These are phyloP conservation scores for Entomophthora muscae DNA, from an alignment of 371 early-diverging fungal species.

Conservation along the genomic window DNA sequence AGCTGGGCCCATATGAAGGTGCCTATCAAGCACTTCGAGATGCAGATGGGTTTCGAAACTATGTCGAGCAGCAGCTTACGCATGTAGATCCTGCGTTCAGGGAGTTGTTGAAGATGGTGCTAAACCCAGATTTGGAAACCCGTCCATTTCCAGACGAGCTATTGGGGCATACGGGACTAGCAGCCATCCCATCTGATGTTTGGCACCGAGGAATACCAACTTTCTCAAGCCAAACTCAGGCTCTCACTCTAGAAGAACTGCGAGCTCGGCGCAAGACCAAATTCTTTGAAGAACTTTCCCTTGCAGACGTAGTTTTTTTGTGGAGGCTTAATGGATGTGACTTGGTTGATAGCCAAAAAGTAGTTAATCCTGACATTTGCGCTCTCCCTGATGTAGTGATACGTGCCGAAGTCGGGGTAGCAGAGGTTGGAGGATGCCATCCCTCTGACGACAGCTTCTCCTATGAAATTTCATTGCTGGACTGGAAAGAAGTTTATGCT, in stretches of 20 bases:
- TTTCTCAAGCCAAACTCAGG: conserved; percentile 30
- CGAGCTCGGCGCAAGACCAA: conserved; percentile 23
- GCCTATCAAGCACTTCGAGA: conserved; percentile 5
- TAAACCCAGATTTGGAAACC: conserved; percentile 30
- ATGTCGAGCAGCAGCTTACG: conserved; percentile 20
- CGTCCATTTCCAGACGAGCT: neutral
- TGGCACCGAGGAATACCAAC: conserved; percentile 34
- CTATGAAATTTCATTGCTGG: conserved; percentile 15
- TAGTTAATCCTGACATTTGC: neutral
- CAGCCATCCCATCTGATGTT: conserved; percentile 10
- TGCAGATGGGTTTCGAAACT: conserved; percentile 11
- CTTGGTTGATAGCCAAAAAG: neutral
- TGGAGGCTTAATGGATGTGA: conserved; percentile 26
- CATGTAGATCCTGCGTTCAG: conserved; percentile 40
- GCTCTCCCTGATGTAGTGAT: neutral
- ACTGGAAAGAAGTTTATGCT: conserved; percentile 15
- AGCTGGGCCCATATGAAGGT: neutral
- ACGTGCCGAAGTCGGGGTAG: neutral
- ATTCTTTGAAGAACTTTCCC: conserved; percentile 24
- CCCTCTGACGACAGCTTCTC: conserved; percentile 14
- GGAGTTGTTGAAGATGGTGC: conserved; percentile 46
- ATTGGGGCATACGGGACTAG: neutral
- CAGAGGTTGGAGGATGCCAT: neutral
- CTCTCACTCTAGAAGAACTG: conserved; percentile 16
- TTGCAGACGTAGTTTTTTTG: conserved; percentile 27